A percentile compares a stretch with the other conserved stretches of the same genome.
Conservation (phyloP, 179 eudicot species). For the Drosera spatulata region DNA sequence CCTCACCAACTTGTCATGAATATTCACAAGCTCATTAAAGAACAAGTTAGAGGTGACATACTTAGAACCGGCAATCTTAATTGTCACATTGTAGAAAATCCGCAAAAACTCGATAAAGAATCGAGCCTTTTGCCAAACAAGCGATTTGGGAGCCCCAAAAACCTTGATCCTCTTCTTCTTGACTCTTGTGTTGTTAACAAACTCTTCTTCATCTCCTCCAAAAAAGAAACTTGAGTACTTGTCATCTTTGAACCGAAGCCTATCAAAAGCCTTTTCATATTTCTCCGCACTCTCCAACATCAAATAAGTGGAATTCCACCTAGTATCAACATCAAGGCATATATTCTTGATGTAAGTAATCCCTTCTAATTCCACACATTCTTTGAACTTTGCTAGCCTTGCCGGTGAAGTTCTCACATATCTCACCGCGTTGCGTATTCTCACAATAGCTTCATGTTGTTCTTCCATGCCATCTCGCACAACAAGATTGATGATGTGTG, state of each 20-base stretch:
- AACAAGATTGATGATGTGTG: conserved; percentile 5
- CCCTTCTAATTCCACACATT: too few relatives aligned
- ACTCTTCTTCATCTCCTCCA: too few relatives aligned
- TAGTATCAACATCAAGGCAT: too few relatives aligned
- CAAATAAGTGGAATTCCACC: too few relatives aligned
- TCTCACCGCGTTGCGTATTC: not conserved
- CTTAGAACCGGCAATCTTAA: not conserved
- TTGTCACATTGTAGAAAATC: conserved; percentile 3
- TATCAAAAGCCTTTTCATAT: too few relatives aligned
- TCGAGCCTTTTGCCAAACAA: conserved; percentile 6
- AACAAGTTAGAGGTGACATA: not conserved
- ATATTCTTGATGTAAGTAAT: not conserved
- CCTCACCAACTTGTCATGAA: too few relatives aligned
- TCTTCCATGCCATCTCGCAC: conserved; percentile 3
- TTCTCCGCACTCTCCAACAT: too few relatives aligned
- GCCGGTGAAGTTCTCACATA: too few relatives aligned
- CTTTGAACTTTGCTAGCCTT: too few relatives aligned
- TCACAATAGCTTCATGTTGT: not conserved
- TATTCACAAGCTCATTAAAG: not conserved
- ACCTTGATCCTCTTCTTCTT: not conserved
- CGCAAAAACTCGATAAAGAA: not conserved
- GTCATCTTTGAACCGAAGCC: too few relatives aligned
- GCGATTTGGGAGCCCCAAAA: not conserved
- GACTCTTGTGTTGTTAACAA: too few relatives aligned
- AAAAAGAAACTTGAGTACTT: too few relatives aligned